Percentiles rank a stretch among this genome's conserved stretches.
Conservation (phyloP, 2,329 filamentous ascomycete species). For the Trichoderma citrinoviride region DNA sequence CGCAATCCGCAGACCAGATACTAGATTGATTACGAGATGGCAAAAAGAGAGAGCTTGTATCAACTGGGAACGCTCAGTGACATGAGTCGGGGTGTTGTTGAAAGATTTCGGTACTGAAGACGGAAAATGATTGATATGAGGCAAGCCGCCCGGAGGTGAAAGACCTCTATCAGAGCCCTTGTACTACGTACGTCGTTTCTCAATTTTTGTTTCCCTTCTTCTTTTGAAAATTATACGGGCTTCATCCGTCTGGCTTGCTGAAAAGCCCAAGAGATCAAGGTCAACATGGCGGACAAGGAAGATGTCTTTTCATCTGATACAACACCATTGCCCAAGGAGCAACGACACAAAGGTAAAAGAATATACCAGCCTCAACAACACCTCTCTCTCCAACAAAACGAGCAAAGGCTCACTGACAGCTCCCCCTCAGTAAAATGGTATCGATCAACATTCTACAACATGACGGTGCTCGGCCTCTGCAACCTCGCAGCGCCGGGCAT, state of each 20-base stretch:
- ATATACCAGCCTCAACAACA: not conserved
- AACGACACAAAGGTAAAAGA: constrained; percentile 32
- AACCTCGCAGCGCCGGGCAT: constrained; percentile 70
- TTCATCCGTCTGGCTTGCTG: not conserved
- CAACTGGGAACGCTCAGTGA: not conserved
- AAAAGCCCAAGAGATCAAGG: not conserved
- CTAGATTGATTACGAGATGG: not conserved
- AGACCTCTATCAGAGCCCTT: not conserved
- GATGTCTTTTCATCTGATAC: constrained; percentile 3
- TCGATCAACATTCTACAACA: constrained; percentile 70
- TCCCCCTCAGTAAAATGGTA: constrained; percentile 66
- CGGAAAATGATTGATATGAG: constrained; percentile 17
- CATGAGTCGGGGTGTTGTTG: not conserved
- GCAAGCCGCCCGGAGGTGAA: not conserved
- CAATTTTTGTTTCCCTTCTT: not conserved
- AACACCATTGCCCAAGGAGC: constrained; percentile 29
- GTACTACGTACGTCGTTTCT: not conserved
- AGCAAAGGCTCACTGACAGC: no score
- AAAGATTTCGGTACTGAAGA: not conserved
- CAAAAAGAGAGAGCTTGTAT: no score
- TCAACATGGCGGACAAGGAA: constrained; percentile 13
- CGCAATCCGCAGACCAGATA: constrained; percentile 10
- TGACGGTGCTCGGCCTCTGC: constrained; percentile 67
- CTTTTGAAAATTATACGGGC: not conserved
- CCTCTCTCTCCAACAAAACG: no score